Evolutionary conservation across 2,329 filamentous ascomycete species (phyloP).

Genomic region (Ascochyta fabae): DNA sequence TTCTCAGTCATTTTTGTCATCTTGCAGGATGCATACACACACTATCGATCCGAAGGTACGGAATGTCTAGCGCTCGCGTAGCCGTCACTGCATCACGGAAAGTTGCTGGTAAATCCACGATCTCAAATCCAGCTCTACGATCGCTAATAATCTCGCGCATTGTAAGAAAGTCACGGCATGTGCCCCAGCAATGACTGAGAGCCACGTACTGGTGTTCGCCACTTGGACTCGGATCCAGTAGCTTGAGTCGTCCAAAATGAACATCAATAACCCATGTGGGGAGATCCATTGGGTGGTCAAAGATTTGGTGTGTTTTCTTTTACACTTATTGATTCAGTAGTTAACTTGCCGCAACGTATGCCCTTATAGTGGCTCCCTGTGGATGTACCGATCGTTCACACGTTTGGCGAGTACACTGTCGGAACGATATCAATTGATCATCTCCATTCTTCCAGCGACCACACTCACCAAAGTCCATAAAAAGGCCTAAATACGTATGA

Average conservation of each 20-base stretch:
- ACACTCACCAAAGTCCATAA: neutral
- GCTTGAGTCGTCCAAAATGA: neutral
- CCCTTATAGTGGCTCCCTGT: neutral
- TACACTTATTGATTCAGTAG: neutral
- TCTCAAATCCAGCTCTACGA: neutral
- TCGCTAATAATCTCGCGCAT: neutral
- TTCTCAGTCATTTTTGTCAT: constrained; percentile 9
- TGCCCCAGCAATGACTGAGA: constrained; percentile 17
- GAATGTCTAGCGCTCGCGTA: constrained; percentile 20
- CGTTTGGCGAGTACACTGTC: neutral
- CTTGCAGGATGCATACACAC: constrained; percentile 11
- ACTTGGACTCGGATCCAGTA: neutral
- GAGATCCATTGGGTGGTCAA: neutral
- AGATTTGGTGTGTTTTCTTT: neutral
- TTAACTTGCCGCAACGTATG: neutral
- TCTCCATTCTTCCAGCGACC: neutral
- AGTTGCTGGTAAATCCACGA: constrained; percentile 18
- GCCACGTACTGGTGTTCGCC: neutral
- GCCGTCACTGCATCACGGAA: constrained; percentile 26
- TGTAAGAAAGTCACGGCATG: neutral
- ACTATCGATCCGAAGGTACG: constrained; percentile 27
- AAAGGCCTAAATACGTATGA: neutral
- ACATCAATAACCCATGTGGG: neutral
- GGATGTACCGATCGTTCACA: neutral
- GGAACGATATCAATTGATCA: neutral